These are phyloP conservation scores for Zanthoxylum bungeanum DNA, from an alignment of 345 rosid genomes.

Conservation along the genomic window DNA sequence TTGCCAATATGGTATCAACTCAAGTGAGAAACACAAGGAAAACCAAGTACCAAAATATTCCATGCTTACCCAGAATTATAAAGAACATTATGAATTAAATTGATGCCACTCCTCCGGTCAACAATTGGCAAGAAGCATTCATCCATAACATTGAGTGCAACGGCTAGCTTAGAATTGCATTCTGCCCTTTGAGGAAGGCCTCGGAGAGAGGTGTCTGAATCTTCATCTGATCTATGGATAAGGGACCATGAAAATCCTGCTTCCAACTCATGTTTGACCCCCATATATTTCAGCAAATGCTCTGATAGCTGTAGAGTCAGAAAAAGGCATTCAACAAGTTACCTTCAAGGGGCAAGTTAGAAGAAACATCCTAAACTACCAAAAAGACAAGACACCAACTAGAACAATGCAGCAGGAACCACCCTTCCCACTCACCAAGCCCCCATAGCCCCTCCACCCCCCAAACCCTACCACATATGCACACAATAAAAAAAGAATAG, in stretches of 20 bases:
- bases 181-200: conserved; percentile 56
- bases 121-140: conserved; percentile 87
- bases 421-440: too few relatives aligned
- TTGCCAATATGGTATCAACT: conserved; percentile 6
- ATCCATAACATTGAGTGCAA: conserved; percentile 76
- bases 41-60: neutral
- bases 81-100: conserved; percentile 69
- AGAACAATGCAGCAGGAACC: neutral
- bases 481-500: neutral
- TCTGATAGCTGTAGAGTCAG: conserved; percentile 57
- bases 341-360: neutral
- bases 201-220: conserved; percentile 40
- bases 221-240: conserved; percentile 52
- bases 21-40: neutral
- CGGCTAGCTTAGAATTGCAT: conserved; percentile 78
- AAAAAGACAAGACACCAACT: neutral
- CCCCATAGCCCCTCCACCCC: neutral
- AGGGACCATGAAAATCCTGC: conserved; percentile 86
- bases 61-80: conserved; percentile 73
- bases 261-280: conserved; percentile 78
- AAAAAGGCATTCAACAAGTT: neutral
- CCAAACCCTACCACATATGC: neutral
- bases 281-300: conserved; percentile 68
- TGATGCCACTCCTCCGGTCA: conserved; percentile 80
- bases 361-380: neutral